Base-by-base conservation (phyloP, 495 filamentous ascomycete genomes). In the Xylaria sp. region DNA sequence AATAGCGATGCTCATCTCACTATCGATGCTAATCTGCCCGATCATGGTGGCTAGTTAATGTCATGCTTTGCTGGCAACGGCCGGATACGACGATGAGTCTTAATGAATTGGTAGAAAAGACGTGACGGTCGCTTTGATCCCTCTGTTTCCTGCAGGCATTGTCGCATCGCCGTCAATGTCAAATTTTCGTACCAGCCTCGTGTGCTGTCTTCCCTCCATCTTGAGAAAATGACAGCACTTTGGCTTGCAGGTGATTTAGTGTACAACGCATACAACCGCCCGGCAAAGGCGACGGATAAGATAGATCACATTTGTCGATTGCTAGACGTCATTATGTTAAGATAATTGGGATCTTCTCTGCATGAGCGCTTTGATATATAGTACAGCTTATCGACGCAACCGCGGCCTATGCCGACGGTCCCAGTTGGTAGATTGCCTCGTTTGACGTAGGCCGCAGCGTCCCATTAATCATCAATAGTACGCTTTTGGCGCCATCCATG, bases 51-150 rank as follows among this genome's bases (percentile, higher is more conserved):
- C 29, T 64, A 57, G 35, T 68, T 53, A 40, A 50, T 62, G 58
- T 55, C 48, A 57, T 74, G 69, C 71, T 72, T 74, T 53, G 67
- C 31, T 66, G 37, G 65, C 66, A 70, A 63, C 7, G 67, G 74
- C 61, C 50, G 31, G 6, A 58, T 35, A 21, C 11, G n/a, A 61
- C 40, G 58, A 70, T n/a, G 33, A 62, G 61, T 52, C 26, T 24
- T 21, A 21, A 21, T n/a, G 37, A 52, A 37, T 26, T 50, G 63
- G 61, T 61, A 55, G 57, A 69, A 62, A 61, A 59, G 58, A 59
- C 63, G 68, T 68, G 55, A 26, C 43, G 40, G 53, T 26, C n/a
- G n/a, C 55, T 55, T 68, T 61, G 55, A 9, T 50, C 43, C 41
- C 31, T 26, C 43, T 26, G 8, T 61, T 14, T n/a, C 26, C 26